These are phyloP conservation scores for Cyclotella baltica DNA, from an alignment of 108 stramenopile species.

Conservation along the genomic window DNA sequence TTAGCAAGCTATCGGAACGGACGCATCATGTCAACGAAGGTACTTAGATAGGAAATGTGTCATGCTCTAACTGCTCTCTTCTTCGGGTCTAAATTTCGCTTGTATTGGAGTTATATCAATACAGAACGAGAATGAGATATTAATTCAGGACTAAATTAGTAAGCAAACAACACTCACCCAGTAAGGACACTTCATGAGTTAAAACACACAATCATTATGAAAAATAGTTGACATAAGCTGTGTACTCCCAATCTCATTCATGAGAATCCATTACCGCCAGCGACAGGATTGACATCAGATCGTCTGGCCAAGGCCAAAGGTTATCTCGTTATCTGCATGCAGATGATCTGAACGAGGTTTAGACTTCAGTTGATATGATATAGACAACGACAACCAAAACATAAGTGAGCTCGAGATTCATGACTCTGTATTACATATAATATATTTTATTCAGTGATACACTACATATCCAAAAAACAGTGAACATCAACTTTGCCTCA, in stretches of 20 bases:
- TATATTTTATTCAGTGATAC: too few relatives aligned
- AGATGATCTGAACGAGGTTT: too few relatives aligned
- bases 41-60: slow-evolving; percentile 60
- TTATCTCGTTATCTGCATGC: too few relatives aligned
- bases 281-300: too few relatives aligned
- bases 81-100: slow-evolving; percentile 50
- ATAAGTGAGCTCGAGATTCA: too few relatives aligned
- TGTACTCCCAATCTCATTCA: slow-evolving; percentile 66
- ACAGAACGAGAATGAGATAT: neutral
- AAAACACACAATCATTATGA: slow-evolving; percentile 83
- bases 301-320: too few relatives aligned
- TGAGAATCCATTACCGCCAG: too few relatives aligned
- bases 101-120: slow-evolving; percentile 39
- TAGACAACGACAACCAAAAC: too few relatives aligned
- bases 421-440: too few relatives aligned
- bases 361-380: too few relatives aligned
- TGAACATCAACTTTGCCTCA: too few relatives aligned
- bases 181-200: slow-evolving; percentile 72
- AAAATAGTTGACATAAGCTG: slow-evolving; percentile 82
- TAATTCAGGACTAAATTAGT: neutral
- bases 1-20: slow-evolving; percentile 84
- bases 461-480: too few relatives aligned
- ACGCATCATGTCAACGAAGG: slow-evolving; percentile 88
- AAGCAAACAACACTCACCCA: slow-evolving; percentile 55
- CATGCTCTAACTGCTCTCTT: slow-evolving; percentile 40